Evolutionary conservation across 257 asterid species (phyloP).

Genomic region (Rehmannia glutinosa): DNA sequence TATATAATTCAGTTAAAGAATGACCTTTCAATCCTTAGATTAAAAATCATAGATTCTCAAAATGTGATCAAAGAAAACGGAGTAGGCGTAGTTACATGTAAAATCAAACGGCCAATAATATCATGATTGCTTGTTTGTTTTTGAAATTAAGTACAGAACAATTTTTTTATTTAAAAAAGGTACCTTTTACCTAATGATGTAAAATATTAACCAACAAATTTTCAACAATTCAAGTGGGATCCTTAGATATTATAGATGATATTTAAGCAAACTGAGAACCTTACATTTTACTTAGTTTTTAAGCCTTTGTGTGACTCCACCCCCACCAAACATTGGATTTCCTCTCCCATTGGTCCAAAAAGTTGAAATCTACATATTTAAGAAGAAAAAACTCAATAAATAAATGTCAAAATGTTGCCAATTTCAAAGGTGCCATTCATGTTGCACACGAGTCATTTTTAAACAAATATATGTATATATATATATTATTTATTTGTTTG

Average conservation of each 20-base stretch:
- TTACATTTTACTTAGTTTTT: slow-evolving; percentile 48
- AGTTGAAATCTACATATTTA: slow-evolving; percentile 47
- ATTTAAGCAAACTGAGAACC: slow-evolving; percentile 41
- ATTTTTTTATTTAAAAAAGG: slow-evolving; percentile 25
- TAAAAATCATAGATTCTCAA: slow-evolving; percentile 18
- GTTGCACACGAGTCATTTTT: slow-evolving; percentile 34
- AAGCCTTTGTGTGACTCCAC: slow-evolving; percentile 37
- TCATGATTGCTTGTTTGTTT: slow-evolving; percentile 31
- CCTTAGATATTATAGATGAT: slow-evolving; percentile 39
- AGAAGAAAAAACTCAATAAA: slow-evolving; percentile 17
- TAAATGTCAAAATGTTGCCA: slow-evolving; percentile 23
- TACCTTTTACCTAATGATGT: slow-evolving; percentile 86
- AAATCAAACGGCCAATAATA: slow-evolving; percentile 23
- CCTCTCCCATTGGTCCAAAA: slow-evolving; percentile 54
- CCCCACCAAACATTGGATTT: slow-evolving; percentile 51
- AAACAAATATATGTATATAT: background rate
- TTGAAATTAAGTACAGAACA: slow-evolving; percentile 27
- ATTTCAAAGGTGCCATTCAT: slow-evolving; percentile 66
- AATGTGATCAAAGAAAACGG: slow-evolving; percentile 11
- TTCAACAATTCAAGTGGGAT: slow-evolving; percentile 40
- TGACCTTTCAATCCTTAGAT: slow-evolving; percentile 12
- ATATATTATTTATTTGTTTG: background rate
- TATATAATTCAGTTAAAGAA: background rate
- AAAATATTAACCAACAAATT: slow-evolving; percentile 58
- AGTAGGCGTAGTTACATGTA: background rate